A percentile compares a stretch with the other conserved stretches of the same genome.
These are phyloP conservation scores for Colletotrichum kahawae DNA, from an alignment of 2,329 filamentous ascomycete genomes.

Conservation along the genomic window DNA sequence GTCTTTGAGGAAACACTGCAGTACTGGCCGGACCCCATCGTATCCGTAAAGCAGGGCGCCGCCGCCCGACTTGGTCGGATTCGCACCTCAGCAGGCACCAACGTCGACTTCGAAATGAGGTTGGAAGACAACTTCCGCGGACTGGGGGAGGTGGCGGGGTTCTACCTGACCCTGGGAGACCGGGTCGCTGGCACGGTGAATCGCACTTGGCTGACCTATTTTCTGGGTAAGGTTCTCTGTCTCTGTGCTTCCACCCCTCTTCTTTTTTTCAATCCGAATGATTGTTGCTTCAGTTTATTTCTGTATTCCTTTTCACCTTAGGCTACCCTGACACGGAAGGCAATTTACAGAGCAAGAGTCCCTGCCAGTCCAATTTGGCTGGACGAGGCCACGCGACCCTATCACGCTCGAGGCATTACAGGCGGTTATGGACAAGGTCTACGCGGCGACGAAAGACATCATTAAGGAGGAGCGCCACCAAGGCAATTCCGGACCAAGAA, in stretches of 20 bases:
- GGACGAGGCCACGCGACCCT: not conserved
- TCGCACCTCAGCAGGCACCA: constrained; percentile 20
- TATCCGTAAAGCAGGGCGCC: constrained; percentile 23
- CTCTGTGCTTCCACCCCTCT: not conserved
- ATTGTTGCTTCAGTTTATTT: not conserved
- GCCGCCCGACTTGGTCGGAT: constrained; percentile 25
- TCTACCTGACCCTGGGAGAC: not conserved
- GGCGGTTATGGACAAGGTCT: not conserved
- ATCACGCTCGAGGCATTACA: not conserved
- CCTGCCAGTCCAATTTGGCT: not conserved
- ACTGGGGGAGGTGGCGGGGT: not conserved
- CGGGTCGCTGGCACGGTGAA: not conserved
- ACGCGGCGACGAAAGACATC: not conserved
- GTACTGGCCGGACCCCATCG: not conserved
- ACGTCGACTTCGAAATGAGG: constrained; percentile 24
- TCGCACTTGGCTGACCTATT: not conserved
- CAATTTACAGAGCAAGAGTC: not conserved
- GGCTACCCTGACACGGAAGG: not conserved
- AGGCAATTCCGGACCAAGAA: not conserved
- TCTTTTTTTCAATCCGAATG: not conserved
- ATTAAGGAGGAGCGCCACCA: not conserved
- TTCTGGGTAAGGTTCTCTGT: not conserved
- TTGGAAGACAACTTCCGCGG: not conserved
- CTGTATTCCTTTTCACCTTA: not conserved
- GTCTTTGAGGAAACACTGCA: constrained; percentile 23